These are phyloP conservation scores for Flaveria trinervia DNA, from an alignment of 129 eudicot species.

Conservation along the genomic window DNA sequence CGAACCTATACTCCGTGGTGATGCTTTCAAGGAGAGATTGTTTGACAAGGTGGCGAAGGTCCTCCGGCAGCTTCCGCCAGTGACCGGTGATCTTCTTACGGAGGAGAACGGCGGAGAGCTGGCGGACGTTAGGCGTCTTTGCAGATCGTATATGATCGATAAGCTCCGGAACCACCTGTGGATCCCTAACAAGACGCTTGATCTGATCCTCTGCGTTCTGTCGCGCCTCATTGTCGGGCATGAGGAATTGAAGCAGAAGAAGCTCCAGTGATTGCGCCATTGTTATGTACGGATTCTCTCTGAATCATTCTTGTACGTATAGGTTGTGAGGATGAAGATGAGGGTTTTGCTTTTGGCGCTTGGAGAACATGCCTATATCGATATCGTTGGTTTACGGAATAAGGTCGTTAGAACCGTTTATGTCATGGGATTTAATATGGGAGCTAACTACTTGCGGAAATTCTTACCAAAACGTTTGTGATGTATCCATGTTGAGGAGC, in stretches of 20 bases:
- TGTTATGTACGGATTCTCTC: slow-evolving; percentile 21
- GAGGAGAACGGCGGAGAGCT: slow-evolving; percentile 86
- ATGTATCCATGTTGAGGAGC: no score
- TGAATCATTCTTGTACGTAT: slow-evolving; percentile 12
- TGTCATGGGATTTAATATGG: background rate
- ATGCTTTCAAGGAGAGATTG: slow-evolving; percentile 86
- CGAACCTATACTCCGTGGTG: slow-evolving; percentile 75
- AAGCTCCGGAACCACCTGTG: slow-evolving; percentile 75
- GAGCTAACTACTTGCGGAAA: no score
- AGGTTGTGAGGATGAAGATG: slow-evolving; percentile 16
- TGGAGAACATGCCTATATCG: slow-evolving; percentile 1
- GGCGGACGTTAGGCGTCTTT: slow-evolving; percentile 86
- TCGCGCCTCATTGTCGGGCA: slow-evolving; percentile 98
- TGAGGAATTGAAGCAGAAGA: slow-evolving; percentile 75
- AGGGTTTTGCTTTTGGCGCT: slow-evolving; percentile 33
- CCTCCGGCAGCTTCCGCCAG: slow-evolving; percentile 73
- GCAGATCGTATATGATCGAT: slow-evolving; percentile 90
- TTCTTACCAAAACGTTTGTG: no score
- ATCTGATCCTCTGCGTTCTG: slow-evolving; percentile 95
- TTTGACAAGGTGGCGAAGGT: slow-evolving; percentile 67
- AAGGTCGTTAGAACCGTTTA: slow-evolving; percentile 22
- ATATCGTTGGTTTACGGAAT: background rate
- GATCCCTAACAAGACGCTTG: slow-evolving; percentile 81
- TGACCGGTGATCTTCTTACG: slow-evolving; percentile 96
- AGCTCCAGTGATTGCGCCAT: slow-evolving; percentile 91